Evolutionary conservation across 139 green algal genomes (phyloP), one percentile per base, ranked within the genome.

Genomic region (Chlamydomonas urium): DNA sequence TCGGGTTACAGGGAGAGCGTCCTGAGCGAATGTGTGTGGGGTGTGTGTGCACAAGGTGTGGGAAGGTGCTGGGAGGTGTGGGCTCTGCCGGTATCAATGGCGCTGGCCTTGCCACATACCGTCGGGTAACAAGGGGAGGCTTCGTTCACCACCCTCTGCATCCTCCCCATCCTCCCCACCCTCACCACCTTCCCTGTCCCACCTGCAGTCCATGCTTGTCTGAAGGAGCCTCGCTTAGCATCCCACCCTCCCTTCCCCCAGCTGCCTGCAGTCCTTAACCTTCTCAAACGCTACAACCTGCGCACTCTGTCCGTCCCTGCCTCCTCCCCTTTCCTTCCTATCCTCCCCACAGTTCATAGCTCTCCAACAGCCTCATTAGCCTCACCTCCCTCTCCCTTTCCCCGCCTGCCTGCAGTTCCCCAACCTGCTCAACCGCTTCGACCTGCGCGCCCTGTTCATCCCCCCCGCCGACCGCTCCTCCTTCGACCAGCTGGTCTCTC

Each of bases 381-480:
- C 79, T 26, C 78, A 75, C 21, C 89, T 96, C 23, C 89, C 94
- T n/a, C n/a, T n/a, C n/a, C n/a, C n/a, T n/a, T 63, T 94, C 63
- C 88, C 88, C 1, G 91, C 89, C 1, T 87, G 83, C 29, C 78
- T 80, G 23, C 89, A 97, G 81, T 97, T 96, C 70, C 83, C 83
- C 1, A 34, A 26, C 1, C 83, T 96, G 34, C 65, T 76, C 3
- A 17, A 73, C 1, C 34, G 42, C 0, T 97, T 97, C 73, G 89
- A 96, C 72, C 74, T 97, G 69, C 75, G 82, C 2, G 76, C 79
- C 0, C 76, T 93, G 29, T 81, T 79, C 45, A 68, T 92, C 34
- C 89, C 91, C 0, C 56, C 74, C 1, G 62, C 76, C 8, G 89
- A 97, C 77, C 77, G 90, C 34, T 93, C 83, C 6, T 38, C 72